Conservation (phyloP, 192 early-diverging fungal genomes). For the Chytriomyces sp. region DNA sequence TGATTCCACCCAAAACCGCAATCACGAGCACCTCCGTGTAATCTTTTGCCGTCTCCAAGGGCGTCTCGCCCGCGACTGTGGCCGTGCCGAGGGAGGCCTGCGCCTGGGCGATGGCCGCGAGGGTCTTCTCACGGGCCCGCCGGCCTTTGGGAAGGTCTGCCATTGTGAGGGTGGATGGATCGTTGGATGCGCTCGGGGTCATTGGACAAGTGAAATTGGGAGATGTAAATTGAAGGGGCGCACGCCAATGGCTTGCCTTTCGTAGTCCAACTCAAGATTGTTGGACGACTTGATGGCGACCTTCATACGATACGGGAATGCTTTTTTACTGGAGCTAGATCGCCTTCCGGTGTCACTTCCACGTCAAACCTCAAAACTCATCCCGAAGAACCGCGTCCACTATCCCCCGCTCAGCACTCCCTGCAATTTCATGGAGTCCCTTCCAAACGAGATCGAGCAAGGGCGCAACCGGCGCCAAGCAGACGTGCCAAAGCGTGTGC, state of each 20-base stretch:
- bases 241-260: background rate
- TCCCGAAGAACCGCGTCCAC: background rate
- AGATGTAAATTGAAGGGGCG: background rate
- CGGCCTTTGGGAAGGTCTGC: slow-evolving; percentile 5
- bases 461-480: background rate
- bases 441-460: background rate
- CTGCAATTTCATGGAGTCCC: background rate
- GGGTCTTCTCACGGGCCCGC: background rate
- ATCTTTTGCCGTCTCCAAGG: background rate
- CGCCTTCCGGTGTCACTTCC: too few species aligned
- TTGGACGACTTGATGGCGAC: too few species aligned
- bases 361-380: background rate
- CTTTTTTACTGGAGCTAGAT: too few species aligned
- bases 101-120: background rate
- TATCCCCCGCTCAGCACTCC: background rate
- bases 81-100: background rate
- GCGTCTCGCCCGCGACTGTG: background rate
- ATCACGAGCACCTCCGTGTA: background rate
- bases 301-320: too few species aligned
- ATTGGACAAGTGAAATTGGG: background rate
- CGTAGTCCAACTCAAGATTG: background rate
- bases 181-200: background rate
- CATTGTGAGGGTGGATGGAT: background rate
- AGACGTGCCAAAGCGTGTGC: background rate
- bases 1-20: background rate